Evolutionary conservation across 495 filamentous ascomycete species (phyloP).

Genomic region (Daldinia vernicosa): DNA sequence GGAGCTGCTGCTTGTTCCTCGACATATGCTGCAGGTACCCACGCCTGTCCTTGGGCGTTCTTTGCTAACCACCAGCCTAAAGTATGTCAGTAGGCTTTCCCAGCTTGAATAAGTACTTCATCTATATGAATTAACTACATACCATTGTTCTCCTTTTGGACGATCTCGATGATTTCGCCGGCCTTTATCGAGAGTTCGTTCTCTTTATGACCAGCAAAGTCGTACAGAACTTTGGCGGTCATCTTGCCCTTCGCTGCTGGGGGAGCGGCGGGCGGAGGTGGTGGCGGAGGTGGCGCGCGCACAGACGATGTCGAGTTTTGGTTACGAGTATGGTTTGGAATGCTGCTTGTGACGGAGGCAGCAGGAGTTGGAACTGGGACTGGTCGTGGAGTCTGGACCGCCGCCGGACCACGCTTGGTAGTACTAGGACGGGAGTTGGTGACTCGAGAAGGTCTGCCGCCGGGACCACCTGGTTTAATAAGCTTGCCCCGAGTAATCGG

Average conservation of each 20-base stretch:
- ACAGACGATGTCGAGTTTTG: constrained; percentile 52
- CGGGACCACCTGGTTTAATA: constrained; percentile 87
- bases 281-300: constrained; percentile 68
- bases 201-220: constrained; percentile 79
- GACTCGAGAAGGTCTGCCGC: constrained; percentile 77
- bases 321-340: constrained; percentile 57
- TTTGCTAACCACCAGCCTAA: constrained; percentile 95
- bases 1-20: constrained; percentile 74
- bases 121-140: constrained; percentile 47
- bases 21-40: constrained; percentile 93
- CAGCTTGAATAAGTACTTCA: constrained; percentile 32
- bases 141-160: constrained; percentile 93
- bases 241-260: constrained; percentile 71
- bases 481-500: constrained; percentile 92
- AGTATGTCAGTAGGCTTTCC: constrained; percentile 30
- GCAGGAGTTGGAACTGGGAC: constrained; percentile 58
- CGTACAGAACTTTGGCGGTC: constrained; percentile 88
- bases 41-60: constrained; percentile 76
- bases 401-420: constrained; percentile 55
- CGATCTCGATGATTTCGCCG: constrained; percentile 82
- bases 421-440: constrained; percentile 59
- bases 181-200: constrained; percentile 81
- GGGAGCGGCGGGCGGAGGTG: constrained; percentile 63
- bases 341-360: constrained; percentile 45
- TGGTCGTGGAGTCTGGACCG: constrained; percentile 55